These are phyloP conservation scores for Balakata baccata DNA, from an alignment of 345 rosid species.

Conservation along the genomic window DNA sequence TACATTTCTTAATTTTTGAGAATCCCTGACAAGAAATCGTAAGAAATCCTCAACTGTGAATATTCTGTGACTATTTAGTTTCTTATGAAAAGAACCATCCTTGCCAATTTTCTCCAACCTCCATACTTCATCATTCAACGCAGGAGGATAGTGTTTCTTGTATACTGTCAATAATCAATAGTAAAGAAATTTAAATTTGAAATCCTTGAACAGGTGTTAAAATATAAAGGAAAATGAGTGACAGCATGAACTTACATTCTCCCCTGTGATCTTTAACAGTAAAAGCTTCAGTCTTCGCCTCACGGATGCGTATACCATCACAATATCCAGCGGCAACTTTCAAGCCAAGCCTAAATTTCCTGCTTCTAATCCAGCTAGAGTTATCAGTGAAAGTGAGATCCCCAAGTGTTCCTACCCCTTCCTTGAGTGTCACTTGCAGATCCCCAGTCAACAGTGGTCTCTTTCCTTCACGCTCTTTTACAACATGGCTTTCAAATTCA, in stretches of 20 bases:
- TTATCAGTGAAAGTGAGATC: slow-evolving; percentile 91
- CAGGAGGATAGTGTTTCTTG: slow-evolving; percentile 99
- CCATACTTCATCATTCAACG: slow-evolving; percentile 83
- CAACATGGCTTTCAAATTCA: slow-evolving; percentile 88
- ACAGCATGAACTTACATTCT: slow-evolving; percentile 53
- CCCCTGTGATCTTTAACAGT: slow-evolving; percentile 97
- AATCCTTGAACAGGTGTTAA: not conserved
- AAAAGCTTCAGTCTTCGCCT: slow-evolving; percentile 97
- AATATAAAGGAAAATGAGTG: not conserved
- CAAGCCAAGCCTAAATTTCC: slow-evolving; percentile 94
- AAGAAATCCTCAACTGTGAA: slow-evolving; percentile 74
- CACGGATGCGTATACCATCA: slow-evolving; percentile 79
- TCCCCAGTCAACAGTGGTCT: slow-evolving; percentile 91
- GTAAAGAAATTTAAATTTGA: not conserved
- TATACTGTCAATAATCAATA: slow-evolving; percentile 58
- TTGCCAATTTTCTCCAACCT: slow-evolving; percentile 98
- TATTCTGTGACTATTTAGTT: slow-evolving; percentile 49
- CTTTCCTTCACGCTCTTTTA: slow-evolving; percentile 94
- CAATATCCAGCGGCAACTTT: slow-evolving; percentile 67
- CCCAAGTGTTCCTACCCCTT: slow-evolving; percentile 93
- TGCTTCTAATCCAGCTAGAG: slow-evolving; percentile 97
- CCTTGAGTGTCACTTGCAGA: slow-evolving; percentile 81
- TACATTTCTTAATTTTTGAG: slow-evolving; percentile 67
- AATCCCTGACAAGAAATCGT: slow-evolving; percentile 71
- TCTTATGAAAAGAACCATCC: slow-evolving; percentile 97